Evolutionary conservation across 805 yeast genomes (phyloP).

Genomic region (Cyberlindnera saturnus): DNA sequence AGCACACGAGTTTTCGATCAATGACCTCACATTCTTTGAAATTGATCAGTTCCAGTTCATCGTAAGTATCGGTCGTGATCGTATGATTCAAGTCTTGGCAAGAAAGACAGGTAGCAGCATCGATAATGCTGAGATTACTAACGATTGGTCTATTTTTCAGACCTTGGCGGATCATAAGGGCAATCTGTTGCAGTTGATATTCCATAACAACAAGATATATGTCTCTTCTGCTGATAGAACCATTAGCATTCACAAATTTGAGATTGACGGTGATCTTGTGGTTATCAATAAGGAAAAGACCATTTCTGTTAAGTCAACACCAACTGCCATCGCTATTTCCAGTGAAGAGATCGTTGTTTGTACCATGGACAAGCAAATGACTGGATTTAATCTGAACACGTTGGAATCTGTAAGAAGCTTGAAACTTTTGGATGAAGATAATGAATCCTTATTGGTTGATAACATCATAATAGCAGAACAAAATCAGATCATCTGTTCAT

Average conservation of each 20-base stretch:
- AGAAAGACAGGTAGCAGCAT: conserved; percentile 9
- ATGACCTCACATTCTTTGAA: conserved; percentile 35
- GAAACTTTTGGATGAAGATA: conserved; percentile 36
- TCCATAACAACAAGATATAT: conserved; percentile 28
- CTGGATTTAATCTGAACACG: conserved; percentile 31
- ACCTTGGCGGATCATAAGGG: conserved; percentile 58
- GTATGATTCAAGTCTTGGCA: conserved; percentile 54
- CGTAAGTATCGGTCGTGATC: conserved; percentile 49
- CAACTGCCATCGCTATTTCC: conserved; percentile 34
- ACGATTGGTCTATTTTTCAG: conserved; percentile 47
- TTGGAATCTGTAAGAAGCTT: conserved; percentile 31
- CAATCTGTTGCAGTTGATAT: conserved; percentile 36
- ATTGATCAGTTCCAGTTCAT: conserved; percentile 26
- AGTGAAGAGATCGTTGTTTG: conserved; percentile 41
- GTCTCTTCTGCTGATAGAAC: conserved; percentile 61
- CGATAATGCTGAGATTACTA: conserved; percentile 15
- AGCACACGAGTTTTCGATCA: conserved; percentile 48
- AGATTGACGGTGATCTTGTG: conserved; percentile 19
- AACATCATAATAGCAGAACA: conserved; percentile 29
- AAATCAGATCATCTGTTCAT: conserved; percentile 34
- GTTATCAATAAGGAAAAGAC: conserved; percentile 35
- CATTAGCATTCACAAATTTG: conserved; percentile 42
- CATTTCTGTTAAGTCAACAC: conserved; percentile 45
- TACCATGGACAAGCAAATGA: conserved; percentile 43
- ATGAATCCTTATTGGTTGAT: conserved; percentile 41